Base-by-base conservation (phyloP, 2,329 filamentous ascomycete genomes). In the Pochonia chlamydosporia region DNA sequence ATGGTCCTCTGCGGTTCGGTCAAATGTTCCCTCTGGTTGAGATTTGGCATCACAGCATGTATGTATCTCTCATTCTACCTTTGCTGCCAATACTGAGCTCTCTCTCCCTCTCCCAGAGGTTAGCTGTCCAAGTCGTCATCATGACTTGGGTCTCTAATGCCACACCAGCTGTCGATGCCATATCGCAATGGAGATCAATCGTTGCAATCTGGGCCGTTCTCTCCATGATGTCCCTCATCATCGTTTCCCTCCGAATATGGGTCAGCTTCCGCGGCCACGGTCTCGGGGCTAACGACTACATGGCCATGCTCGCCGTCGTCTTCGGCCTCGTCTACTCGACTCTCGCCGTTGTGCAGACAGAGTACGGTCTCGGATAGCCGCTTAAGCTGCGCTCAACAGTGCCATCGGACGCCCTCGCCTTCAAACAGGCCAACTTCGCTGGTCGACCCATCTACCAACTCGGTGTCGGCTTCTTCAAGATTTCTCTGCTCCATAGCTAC, bases 391-490 rank as follows among this genome's bases (percentile, higher is more conserved):
- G 76, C 1, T 75, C 76, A 0, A 54, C 62, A 14, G 58, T n/a
- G n/a, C n/a, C n/a, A n/a, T n/a, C 52, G 14, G 68, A 73, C 39
- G 54, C 75, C 0, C 49, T 68, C 5, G 60, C 62, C 0, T 79
- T 77, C 56, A 73, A 70, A 0, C 56, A 73, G 46, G 61, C 75
- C 55, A 79, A 79, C 56, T 79, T 69, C 52, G 72, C 71, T 4
- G 76, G 75, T 3, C 68, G 76, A 3, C 76, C 76, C 0, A 69
- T 79, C 37, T 79, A 79, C 50, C 74, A 78, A 50, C 41, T 76
- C 7, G 76, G 76, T 28, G 76, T 79, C 56, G 72, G 71, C 49
- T 75, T 76, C 48, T 79, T 79, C 67, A 79, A 79, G 56, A 70
- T 77, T 24, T 73, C 75, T 0, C 62, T 79, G 2, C 63, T 76